phyloP scores from a whole-genome alignment of 1,284 basidiomycete genomes.

The Cutaneotrichosporon sp. region DNA sequence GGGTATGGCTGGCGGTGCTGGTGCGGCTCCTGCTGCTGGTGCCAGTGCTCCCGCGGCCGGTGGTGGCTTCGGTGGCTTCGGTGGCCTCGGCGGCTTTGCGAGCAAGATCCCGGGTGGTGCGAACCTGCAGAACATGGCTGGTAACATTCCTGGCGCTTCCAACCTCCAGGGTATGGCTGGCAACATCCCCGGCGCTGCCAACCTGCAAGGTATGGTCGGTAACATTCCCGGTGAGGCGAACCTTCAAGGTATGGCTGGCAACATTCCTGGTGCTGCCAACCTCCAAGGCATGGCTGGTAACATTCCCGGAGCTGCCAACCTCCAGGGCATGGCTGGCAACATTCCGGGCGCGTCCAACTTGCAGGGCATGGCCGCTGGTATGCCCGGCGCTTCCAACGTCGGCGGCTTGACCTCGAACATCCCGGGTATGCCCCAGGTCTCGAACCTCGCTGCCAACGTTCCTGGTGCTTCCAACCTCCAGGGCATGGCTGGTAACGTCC shows the following conservation, averaged over 20 bases:
- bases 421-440: not conserved
- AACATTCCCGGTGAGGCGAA: not conserved
- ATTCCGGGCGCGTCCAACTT: constrained; percentile 8
- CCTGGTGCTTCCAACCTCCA: constrained; percentile 6
- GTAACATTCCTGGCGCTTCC: too few relatives aligned
- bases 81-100: constrained; percentile 5
- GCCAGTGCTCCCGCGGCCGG: not conserved
- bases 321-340: constrained; percentile 6
- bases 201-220: not conserved
- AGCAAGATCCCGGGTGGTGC: not conserved
- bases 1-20: constrained; percentile 5
- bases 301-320: not conserved
- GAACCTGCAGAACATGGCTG: not conserved
- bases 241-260: constrained; percentile 6
- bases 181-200: too few relatives aligned
- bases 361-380: constrained; percentile 9
- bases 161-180: too few relatives aligned
- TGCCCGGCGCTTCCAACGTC: not conserved
- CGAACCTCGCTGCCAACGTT: not conserved
- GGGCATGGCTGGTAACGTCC: constrained; percentile 8
- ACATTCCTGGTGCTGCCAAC: constrained; percentile 11
- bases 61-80: constrained; percentile 9
- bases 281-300: constrained; percentile 1
- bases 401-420: constrained; percentile 1
- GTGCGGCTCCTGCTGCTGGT: not conserved